A percentile compares a stretch with the other conserved stretches of the same genome.
phyloP scores from a whole-genome alignment of 208 protist genomes.

The Trypanosoma congolense region DNA sequence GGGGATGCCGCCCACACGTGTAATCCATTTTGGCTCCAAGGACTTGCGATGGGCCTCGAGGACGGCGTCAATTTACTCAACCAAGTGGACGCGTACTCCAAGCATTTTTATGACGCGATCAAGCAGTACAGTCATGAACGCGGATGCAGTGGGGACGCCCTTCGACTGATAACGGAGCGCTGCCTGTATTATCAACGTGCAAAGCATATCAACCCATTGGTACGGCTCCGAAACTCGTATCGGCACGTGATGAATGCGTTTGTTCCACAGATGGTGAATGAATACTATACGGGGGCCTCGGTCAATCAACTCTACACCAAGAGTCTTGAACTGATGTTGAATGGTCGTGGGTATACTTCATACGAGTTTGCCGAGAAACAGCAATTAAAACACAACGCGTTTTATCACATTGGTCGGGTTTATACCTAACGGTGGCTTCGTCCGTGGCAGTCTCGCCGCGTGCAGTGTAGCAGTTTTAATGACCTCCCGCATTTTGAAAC shows the following conservation, averaged over 20 bases:
- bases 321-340: slow-evolving; percentile 83
- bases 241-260: slow-evolving; percentile 63
- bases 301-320: slow-evolving; percentile 81
- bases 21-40: slow-evolving; percentile 86
- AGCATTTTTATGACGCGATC: slow-evolving; percentile 85
- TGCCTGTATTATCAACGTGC: slow-evolving; percentile 79
- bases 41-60: slow-evolving; percentile 75
- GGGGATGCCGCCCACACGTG: slow-evolving; percentile 78
- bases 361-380: slow-evolving; percentile 88
- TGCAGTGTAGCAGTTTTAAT: too few species aligned
- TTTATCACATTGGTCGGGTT: slow-evolving; percentile 73
- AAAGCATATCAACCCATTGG: slow-evolving; percentile 75
- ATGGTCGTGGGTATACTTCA: slow-evolving; percentile 85
- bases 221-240: slow-evolving; percentile 80
- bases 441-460: too few species aligned
- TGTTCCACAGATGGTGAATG: slow-evolving; percentile 56
- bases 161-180: slow-evolving; percentile 79
- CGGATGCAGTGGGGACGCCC: slow-evolving; percentile 70
- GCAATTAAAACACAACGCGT: slow-evolving; percentile 74
- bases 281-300: slow-evolving; percentile 64
- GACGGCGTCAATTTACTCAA: slow-evolving; percentile 75
- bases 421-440: too few species aligned
- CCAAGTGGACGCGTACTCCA: slow-evolving; percentile 78
- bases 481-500: too few species aligned
- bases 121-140: slow-evolving; percentile 85